phyloP scores from a whole-genome alignment of 2,329 filamentous ascomycete genomes.

The Fusarium sp. region DNA sequence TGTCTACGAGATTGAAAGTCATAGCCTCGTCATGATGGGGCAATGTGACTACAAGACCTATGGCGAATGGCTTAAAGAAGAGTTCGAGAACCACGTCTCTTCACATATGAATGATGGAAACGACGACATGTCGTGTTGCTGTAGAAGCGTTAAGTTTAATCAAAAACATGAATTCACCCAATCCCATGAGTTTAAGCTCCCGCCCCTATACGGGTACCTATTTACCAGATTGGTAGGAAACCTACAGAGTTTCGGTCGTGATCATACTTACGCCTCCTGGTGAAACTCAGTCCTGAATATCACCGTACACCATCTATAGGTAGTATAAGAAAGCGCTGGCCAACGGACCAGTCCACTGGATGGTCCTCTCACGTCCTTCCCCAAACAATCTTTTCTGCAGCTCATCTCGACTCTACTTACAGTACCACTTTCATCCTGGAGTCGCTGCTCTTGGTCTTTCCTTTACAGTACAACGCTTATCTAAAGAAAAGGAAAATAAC shows the following conservation, averaged over 20 bases:
- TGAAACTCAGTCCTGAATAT: background rate
- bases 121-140: constrained; percentile 10
- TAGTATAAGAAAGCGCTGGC: background rate
- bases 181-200: background rate
- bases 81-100: background rate
- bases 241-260: background rate
- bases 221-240: background rate
- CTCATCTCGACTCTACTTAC: background rate
- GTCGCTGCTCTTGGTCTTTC: background rate
- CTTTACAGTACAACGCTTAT: background rate
- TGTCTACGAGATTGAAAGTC: background rate
- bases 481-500: background rate
- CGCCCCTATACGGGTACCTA: background rate
- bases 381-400: background rate
- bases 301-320: background rate
- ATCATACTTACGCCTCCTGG: background rate
- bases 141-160: constrained; percentile 3
- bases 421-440: background rate
- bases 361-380: background rate
- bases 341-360: background rate
- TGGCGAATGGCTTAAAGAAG: background rate
- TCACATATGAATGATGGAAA: constrained; percentile 24
- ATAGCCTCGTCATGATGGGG: too few relatives aligned
- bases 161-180: background rate
- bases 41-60: background rate